A percentile compares a stretch with the other conserved stretches of the same genome.
Evolutionary conservation across 108 stramenopile species (phyloP).

Genomic region (Pseudonitzschia pungens): DNA sequence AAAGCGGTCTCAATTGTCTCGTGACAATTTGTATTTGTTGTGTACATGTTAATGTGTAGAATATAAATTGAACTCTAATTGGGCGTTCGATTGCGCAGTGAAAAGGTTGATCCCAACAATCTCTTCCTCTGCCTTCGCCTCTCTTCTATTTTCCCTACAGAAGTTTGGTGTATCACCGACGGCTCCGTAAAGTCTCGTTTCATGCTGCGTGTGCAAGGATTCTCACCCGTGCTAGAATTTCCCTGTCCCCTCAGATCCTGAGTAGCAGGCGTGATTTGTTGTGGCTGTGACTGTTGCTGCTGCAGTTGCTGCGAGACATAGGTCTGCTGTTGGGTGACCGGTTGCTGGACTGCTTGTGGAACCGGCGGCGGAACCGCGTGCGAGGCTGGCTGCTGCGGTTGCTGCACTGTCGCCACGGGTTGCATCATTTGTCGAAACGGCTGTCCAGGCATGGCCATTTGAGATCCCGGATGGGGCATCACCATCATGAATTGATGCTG

Average conservation of each 20-base stretch:
- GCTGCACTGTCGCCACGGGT: conserved; percentile 6
- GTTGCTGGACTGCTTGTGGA: conserved; percentile 6
- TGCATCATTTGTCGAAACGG: conserved; percentile 5
- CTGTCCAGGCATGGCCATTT: conserved; percentile 6
- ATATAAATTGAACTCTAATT: no score
- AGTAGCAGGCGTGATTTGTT: background rate
- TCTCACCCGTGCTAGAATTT: background rate
- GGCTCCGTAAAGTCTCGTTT: background rate
- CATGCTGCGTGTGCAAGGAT: conserved; percentile 5
- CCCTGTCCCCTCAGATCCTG: background rate
- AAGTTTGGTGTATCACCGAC: background rate
- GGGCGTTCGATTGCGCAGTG: no score
- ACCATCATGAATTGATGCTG: conserved; percentile 27
- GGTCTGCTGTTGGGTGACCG: conserved; percentile 6
- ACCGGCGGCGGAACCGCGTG: conserved; percentile 17
- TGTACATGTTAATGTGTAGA: no score
- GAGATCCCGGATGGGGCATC: conserved; percentile 7
- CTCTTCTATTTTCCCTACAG: background rate
- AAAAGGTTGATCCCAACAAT: no score
- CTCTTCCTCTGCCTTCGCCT: background rate
- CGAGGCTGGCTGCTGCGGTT: conserved; percentile 9
- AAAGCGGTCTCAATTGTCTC: no score
- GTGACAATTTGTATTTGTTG: no score
- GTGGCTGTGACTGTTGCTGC: conserved; percentile 5
- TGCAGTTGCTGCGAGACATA: conserved; percentile 2